A percentile compares a stretch with the other conserved stretches of the same genome.
These are phyloP conservation scores for Melampsora abietis-canadensis DNA, from an alignment of 1,284 basidiomycete species.

Conservation along the genomic window DNA sequence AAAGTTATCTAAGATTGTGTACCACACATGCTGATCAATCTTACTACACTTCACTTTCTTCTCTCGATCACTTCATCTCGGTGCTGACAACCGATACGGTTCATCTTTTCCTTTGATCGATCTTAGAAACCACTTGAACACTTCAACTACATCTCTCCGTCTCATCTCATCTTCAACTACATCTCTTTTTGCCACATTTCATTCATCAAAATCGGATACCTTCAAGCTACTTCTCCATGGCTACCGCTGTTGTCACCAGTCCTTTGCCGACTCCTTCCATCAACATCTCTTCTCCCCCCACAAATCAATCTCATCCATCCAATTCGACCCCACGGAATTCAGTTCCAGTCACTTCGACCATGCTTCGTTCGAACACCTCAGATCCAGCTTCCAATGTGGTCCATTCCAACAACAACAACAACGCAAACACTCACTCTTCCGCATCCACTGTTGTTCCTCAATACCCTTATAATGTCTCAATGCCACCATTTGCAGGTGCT, in stretches of 20 bases:
- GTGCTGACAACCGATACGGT: too few species aligned
- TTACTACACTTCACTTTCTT: too few species aligned
- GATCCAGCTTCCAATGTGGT: neutral
- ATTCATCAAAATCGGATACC: too few species aligned
- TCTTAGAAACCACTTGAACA: too few species aligned
- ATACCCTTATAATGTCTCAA: constrained; percentile 52
- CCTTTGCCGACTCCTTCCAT: constrained; percentile 35
- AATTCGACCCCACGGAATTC: neutral
- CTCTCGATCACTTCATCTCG: too few species aligned
- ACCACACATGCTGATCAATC: too few species aligned
- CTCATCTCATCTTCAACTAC: too few species aligned
- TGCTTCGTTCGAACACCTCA: neutral
- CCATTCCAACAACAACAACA: neutral
- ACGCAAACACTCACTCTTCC: constrained; percentile 4
- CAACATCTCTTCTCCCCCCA: constrained; percentile 35
- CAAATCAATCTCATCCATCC: constrained; percentile 8
- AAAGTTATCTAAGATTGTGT: too few species aligned
- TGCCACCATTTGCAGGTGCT: constrained; percentile 46
- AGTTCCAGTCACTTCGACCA: neutral
- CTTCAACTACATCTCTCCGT: too few species aligned
- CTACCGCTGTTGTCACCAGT: neutral
- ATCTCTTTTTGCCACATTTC: too few species aligned
- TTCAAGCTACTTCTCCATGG: too few species aligned
- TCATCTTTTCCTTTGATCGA: too few species aligned
- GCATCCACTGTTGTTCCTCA: constrained; percentile 48